Evolutionary conservation across 2,329 filamentous ascomycete species (phyloP).

Genomic region (Anisogramma anomala): DNA sequence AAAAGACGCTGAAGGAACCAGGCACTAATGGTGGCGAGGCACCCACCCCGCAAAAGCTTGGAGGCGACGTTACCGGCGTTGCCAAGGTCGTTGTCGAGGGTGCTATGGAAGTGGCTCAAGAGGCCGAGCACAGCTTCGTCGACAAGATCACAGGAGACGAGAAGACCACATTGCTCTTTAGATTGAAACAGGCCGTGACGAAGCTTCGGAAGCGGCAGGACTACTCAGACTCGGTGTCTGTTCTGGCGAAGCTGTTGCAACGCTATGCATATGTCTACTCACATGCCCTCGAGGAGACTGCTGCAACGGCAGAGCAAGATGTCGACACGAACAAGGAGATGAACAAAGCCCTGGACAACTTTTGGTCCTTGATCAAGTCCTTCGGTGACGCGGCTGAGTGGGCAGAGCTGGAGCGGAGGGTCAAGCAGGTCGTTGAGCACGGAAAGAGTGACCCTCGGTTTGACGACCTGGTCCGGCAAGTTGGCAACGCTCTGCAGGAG

Average conservation of each 20-base stretch:
- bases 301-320: slow-evolving; percentile 56
- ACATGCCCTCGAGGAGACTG: slow-evolving; percentile 55
- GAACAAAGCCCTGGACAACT: slow-evolving; percentile 64
- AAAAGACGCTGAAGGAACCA: slow-evolving; percentile 39
- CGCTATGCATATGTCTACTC: slow-evolving; percentile 72
- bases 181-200: slow-evolving; percentile 64
- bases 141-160: slow-evolving; percentile 65
- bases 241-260: slow-evolving; percentile 61
- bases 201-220: slow-evolving; percentile 66
- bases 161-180: slow-evolving; percentile 58
- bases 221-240: slow-evolving; percentile 79
- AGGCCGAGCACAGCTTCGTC: slow-evolving; percentile 57
- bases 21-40: slow-evolving; percentile 35
- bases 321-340: slow-evolving; percentile 62
- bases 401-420: slow-evolving; percentile 58
- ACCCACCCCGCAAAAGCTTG: slow-evolving; percentile 53
- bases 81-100: slow-evolving; percentile 42
- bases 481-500: slow-evolving; percentile 64
- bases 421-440: slow-evolving; percentile 62
- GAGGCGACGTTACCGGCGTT: slow-evolving; percentile 43
- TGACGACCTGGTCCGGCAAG: slow-evolving; percentile 61
- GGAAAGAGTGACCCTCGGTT: slow-evolving; percentile 71
- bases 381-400: slow-evolving; percentile 67
- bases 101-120: slow-evolving; percentile 38
- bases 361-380: slow-evolving; percentile 69